phyloP scores from a whole-genome alignment of 768 basidiomycete species.

The Neoboletus magnificus region DNA sequence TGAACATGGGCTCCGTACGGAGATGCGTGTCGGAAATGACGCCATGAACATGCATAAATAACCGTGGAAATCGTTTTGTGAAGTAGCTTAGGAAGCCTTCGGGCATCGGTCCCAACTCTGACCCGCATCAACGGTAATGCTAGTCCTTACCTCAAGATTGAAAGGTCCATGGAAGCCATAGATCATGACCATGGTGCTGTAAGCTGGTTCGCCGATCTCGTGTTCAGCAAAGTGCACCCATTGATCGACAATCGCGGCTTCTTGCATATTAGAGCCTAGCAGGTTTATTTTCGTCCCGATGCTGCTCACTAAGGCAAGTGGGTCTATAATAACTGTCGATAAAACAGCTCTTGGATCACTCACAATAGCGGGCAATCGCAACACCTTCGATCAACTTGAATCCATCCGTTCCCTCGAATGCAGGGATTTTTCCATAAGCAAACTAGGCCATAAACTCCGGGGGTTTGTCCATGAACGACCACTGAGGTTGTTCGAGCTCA shows the following conservation, averaged over 20 bases:
- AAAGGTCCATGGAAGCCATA: constrained; percentile 2
- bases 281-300: constrained; percentile 8
- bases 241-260: constrained; percentile 8
- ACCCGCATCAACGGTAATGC: no score
- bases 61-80: constrained; percentile 83
- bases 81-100: constrained; percentile 92
- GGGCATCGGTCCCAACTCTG: constrained; percentile 83
- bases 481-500: constrained; percentile 12
- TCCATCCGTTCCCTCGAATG: constrained; percentile 20
- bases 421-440: constrained; percentile 21
- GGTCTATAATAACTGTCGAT: background rate
- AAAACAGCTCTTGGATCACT: background rate
- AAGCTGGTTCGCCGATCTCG: constrained; percentile 5
- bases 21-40: constrained; percentile 74
- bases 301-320: constrained; percentile 7
- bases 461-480: constrained; percentile 13
- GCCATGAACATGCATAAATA: constrained; percentile 88
- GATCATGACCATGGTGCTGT: background rate
- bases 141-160: constrained; percentile 3
- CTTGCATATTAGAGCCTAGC: constrained; percentile 10
- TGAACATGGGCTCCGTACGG: constrained; percentile 85
- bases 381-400: constrained; percentile 17
- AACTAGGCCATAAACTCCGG: constrained; percentile 14
- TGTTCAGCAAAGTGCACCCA: constrained; percentile 14
- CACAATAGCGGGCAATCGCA: constrained; percentile 22